Evolutionary conservation across 228 moss, liverwort and hornwort genomes (phyloP).

Genomic region (Sphagnum magellanicum): DNA sequence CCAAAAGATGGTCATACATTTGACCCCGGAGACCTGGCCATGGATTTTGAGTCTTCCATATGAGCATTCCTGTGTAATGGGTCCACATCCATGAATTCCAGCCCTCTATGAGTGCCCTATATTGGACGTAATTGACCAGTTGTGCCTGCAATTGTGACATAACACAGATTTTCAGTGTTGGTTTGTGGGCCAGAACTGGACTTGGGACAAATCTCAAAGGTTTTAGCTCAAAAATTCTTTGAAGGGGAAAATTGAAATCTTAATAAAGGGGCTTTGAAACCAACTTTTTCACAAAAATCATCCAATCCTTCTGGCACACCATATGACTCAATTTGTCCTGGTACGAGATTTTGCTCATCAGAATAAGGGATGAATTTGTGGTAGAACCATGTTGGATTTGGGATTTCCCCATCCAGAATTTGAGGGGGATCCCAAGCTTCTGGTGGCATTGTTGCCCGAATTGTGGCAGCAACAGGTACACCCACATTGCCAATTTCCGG

Average conservation of each 20-base stretch:
- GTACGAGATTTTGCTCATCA: slow-evolving; percentile 43
- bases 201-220: not conserved
- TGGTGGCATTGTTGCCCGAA: slow-evolving; percentile 79
- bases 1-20: slow-evolving; percentile 85
- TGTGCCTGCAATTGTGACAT: slow-evolving; percentile 61
- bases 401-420: slow-evolving; percentile 21
- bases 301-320: slow-evolving; percentile 52
- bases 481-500: slow-evolving; percentile 94
- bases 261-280: not conserved
- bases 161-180: not conserved
- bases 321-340: slow-evolving; percentile 65
- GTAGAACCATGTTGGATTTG: slow-evolving; percentile 79
- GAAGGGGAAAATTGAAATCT: not conserved
- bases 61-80: slow-evolving; percentile 74
- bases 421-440: slow-evolving; percentile 81
- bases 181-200: not conserved
- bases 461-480: slow-evolving; percentile 82
- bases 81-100: slow-evolving; percentile 98
- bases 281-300: slow-evolving; percentile 78
- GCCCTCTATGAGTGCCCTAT: slow-evolving; percentile 84
- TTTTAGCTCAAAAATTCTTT: not conserved
- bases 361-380: slow-evolving; percentile 92
- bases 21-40: slow-evolving; percentile 96
- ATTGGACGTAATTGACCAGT: slow-evolving; percentile 83
- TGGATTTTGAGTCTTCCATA: slow-evolving; percentile 95